A percentile compares a stretch with the other conserved stretches of the same genome.
Conservation (phyloP, 352 stramenopile species). For the Phytophthora fragariaefolia region DNA sequence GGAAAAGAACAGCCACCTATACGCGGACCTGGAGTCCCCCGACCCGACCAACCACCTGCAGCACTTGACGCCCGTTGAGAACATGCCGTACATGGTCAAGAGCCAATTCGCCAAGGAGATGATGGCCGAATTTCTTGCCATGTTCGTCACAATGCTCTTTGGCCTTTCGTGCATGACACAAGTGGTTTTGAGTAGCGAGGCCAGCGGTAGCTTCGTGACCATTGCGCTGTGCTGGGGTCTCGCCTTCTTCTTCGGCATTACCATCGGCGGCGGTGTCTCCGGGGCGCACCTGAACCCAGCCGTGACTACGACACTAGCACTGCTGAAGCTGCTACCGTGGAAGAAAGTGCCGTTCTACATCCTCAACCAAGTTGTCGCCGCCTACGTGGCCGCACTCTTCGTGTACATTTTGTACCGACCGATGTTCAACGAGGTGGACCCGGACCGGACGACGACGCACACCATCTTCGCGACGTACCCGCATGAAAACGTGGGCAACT, state of each 20-base stretch:
- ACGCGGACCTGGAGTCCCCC: conserved; percentile 26
- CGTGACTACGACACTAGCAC: conserved; percentile 29
- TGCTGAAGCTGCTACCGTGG: conserved; percentile 43
- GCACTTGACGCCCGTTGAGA: conserved; percentile 20
- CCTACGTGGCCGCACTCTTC: conserved; percentile 37
- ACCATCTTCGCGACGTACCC: conserved; percentile 48
- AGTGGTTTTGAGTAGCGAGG: conserved; percentile 24
- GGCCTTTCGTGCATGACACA: conserved; percentile 30
- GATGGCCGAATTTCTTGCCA: conserved; percentile 40
- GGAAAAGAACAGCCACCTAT: conserved; percentile 31
- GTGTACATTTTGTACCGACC: conserved; percentile 49
- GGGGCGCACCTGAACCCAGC: conserved; percentile 44
- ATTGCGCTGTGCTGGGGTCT: conserved; percentile 51
- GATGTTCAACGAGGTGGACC: conserved; percentile 45
- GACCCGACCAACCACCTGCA: conserved; percentile 19
- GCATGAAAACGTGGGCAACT: conserved; percentile 35
- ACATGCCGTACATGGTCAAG: conserved; percentile 44
- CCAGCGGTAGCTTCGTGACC: conserved; percentile 29
- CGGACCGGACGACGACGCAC: conserved; percentile 34
- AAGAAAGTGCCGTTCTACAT: conserved; percentile 43
- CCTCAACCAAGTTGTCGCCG: conserved; percentile 37
- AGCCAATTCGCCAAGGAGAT: conserved; percentile 48
- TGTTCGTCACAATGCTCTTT: conserved; percentile 39
- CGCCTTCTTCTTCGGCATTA: conserved; percentile 49
- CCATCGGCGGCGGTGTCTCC: conserved; percentile 36